These are phyloP conservation scores for Curvularia hawaiiensis DNA, from an alignment of 2,329 filamentous ascomycete genomes.

Conservation along the genomic window DNA sequence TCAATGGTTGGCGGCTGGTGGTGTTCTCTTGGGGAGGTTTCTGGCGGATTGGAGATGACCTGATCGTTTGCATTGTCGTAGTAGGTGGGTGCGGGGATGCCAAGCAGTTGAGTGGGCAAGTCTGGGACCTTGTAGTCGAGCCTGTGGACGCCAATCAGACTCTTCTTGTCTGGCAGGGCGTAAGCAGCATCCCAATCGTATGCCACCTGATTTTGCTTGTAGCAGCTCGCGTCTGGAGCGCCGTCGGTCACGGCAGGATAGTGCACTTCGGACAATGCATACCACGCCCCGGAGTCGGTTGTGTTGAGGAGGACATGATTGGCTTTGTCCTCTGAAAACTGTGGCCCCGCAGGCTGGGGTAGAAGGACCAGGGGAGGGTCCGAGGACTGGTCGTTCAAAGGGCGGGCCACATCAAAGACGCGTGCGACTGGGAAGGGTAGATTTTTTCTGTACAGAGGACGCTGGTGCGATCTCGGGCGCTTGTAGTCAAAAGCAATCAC, in stretches of 20 bases:
- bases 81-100: conserved; percentile 36
- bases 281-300: conserved; percentile 88
- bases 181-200: conserved; percentile 36
- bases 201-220: conserved; percentile 46
- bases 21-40: conserved; percentile 25
- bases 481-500: conserved; percentile 80
- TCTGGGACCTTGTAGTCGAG: conserved; percentile 36
- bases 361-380: conserved; percentile 82
- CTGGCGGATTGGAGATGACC: conserved; percentile 29
- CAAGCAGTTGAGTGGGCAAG: conserved; percentile 25
- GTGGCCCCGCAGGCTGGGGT: conserved; percentile 77
- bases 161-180: conserved; percentile 38
- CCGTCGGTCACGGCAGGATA: conserved; percentile 85
- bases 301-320: conserved; percentile 78
- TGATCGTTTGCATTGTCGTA: conserved; percentile 27
- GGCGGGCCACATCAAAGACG: conserved; percentile 86
- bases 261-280: conserved; percentile 82
- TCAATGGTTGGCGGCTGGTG: conserved; percentile 25
- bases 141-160: conserved; percentile 49
- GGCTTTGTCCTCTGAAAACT: conserved; percentile 47
- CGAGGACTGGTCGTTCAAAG: conserved; percentile 66
- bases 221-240: conserved; percentile 62
- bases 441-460: conserved; percentile 57
- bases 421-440: conserved; percentile 80
- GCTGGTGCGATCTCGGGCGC: conserved; percentile 43